These are phyloP conservation scores for Phanerochaete carnosa DNA, from an alignment of 768 basidiomycete genomes.

Conservation along the genomic window DNA sequence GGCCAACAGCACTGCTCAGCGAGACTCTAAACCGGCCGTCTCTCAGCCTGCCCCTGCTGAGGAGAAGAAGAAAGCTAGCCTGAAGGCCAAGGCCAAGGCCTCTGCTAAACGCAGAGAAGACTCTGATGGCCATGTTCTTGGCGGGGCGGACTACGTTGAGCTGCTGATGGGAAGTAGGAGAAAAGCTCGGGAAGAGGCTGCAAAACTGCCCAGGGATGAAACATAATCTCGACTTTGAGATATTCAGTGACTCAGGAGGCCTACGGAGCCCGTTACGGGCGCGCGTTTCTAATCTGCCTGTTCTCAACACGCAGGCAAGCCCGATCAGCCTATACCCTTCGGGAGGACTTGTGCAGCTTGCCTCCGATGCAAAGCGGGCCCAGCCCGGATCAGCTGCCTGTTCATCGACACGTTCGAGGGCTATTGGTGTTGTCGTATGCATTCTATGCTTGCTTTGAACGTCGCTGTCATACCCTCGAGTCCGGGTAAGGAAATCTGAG, in stretches of 20 bases:
- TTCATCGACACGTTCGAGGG: too few species aligned
- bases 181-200: slow-evolving; percentile 63
- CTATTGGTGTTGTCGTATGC: not conserved
- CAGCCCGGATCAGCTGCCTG: too few species aligned
- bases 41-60: slow-evolving; percentile 18
- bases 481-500: not conserved
- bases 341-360: too few species aligned
- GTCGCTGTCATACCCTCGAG: not conserved
- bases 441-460: not conserved
- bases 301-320: too few species aligned
- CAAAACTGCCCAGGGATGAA: slow-evolving; percentile 45
- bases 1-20: not conserved
- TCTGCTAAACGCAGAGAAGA: slow-evolving; percentile 18
- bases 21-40: slow-evolving; percentile 10
- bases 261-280: too few species aligned
- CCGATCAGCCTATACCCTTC: too few species aligned
- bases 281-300: too few species aligned
- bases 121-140: slow-evolving; percentile 48
- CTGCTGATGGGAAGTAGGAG: slow-evolving; percentile 69
- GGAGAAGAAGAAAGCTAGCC: slow-evolving; percentile 45
- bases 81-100: slow-evolving; percentile 39
- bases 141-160: slow-evolving; percentile 74
- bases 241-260: too few species aligned
- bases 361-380: too few species aligned
- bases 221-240: too few species aligned